Percentiles rank a stretch among this genome's conserved stretches.
Conservation (phyloP, 2,329 filamentous ascomycete species). For the Ceratocystis harringtonii region DNA sequence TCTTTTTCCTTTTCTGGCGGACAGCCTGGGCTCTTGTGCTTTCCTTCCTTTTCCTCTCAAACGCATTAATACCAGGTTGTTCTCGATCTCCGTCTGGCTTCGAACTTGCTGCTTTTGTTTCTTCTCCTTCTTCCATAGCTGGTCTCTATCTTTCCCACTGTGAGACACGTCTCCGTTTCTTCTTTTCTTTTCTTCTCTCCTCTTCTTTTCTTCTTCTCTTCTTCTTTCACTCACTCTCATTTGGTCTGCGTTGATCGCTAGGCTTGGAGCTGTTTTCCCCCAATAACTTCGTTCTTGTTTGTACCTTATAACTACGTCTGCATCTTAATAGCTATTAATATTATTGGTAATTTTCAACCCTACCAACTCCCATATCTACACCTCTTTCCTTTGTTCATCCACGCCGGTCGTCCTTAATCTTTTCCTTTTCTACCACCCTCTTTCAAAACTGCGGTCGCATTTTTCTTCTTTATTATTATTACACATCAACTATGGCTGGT, state of each 20-base stretch:
- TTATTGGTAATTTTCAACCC: slow-evolving; percentile 6
- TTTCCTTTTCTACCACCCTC: not conserved
- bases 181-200: slow-evolving; percentile 22
- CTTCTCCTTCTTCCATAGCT: slow-evolving; percentile 22
- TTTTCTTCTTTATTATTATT: slow-evolving; percentile 21
- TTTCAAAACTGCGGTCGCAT: not conserved
- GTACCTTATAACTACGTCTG: slow-evolving; percentile 18
- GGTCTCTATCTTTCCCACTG: slow-evolving; percentile 16
- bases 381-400: not conserved
- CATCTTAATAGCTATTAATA: slow-evolving; percentile 1
- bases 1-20: not conserved
- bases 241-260: not conserved
- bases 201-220: slow-evolving; percentile 15
- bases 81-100: not conserved
- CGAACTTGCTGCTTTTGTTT: not conserved
- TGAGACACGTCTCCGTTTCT: slow-evolving; percentile 24
- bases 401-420: slow-evolving; percentile 11
- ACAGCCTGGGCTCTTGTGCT: not conserved
- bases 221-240: not conserved
- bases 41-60: not conserved
- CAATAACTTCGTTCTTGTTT: slow-evolving; percentile 17
- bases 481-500: not conserved
- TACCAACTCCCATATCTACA: not conserved
- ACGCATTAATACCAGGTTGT: not conserved
- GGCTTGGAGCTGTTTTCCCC: not conserved